Evolutionary conservation across 306 rosid species (phyloP).

Genomic region (Abrus pulchellus): DNA sequence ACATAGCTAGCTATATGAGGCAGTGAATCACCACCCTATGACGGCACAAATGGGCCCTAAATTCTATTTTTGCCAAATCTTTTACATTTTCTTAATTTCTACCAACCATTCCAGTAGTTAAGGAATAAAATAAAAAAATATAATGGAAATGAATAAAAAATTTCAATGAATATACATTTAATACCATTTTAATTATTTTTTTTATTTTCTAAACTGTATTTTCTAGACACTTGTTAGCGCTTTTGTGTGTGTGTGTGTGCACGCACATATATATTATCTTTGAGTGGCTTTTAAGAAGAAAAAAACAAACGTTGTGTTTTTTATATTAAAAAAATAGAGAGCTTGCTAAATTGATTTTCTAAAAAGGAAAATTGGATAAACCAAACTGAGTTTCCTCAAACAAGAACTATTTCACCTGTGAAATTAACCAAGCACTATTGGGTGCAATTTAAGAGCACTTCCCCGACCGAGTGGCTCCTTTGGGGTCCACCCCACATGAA

Average conservation of each 20-base stretch:
- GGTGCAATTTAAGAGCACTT: neutral
- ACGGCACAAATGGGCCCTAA: conserved; percentile 22
- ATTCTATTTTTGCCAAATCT: conserved; percentile 3
- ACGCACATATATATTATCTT: neutral
- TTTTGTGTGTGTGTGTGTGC: no score
- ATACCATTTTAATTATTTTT: no score
- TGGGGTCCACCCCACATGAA: conserved; percentile 4
- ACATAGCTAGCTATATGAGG: neutral
- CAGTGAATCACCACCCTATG: conserved; percentile 33
- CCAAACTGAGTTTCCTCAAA: neutral
- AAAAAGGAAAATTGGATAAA: neutral
- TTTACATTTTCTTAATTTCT: neutral
- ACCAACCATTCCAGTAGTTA: no score
- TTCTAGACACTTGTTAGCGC: no score
- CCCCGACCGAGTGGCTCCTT: neutral
- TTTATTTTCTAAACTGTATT: no score
- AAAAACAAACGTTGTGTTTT: conserved; percentile 37
- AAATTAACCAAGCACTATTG: neutral
- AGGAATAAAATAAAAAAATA: no score
- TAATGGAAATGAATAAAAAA: no score
- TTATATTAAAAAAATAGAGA: neutral
- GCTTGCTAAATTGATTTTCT: neutral
- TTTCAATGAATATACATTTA: no score
- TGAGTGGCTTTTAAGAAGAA: conserved; percentile 18
- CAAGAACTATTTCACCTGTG: neutral